These are phyloP conservation scores for Beauveria brongniartii DNA, from an alignment of 2,329 filamentous ascomycete genomes.

Conservation along the genomic window DNA sequence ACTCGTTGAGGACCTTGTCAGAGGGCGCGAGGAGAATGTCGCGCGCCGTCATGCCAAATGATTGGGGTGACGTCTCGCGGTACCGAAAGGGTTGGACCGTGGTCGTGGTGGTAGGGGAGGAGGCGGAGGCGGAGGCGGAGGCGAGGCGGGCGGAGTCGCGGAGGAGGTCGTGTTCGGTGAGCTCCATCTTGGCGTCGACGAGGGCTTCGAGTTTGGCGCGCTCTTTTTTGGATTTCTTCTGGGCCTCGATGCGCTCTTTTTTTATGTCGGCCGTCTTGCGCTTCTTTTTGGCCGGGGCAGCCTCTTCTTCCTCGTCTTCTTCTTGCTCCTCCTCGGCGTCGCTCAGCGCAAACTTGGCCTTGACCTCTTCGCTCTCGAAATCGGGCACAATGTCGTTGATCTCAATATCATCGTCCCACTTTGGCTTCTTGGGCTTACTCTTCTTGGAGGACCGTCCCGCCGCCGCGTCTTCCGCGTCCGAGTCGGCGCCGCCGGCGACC, in stretches of 20 bases:
- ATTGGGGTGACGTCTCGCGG: slow-evolving; percentile 83
- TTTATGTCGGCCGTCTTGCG: slow-evolving; percentile 54
- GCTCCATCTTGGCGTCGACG: slow-evolving; percentile 71
- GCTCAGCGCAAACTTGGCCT: slow-evolving; percentile 47
- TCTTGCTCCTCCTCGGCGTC: slow-evolving; percentile 31
- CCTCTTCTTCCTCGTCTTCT: slow-evolving; percentile 32
- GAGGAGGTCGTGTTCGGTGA: slow-evolving; percentile 57
- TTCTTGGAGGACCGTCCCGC: slow-evolving; percentile 49
- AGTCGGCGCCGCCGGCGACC: slow-evolving; percentile 52
- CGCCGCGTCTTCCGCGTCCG: slow-evolving; percentile 35
- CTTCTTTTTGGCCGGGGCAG: slow-evolving; percentile 44
- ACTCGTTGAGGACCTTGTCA: slow-evolving; percentile 80
- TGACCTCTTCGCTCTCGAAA: slow-evolving; percentile 59
- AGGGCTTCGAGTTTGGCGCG: slow-evolving; percentile 77
- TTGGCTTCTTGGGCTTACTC: slow-evolving; percentile 48
- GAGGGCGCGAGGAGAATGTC: slow-evolving; percentile 87
- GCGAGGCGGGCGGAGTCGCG: slow-evolving; percentile 35
- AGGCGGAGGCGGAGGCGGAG: slow-evolving; percentile 14
- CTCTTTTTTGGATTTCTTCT: slow-evolving; percentile 72
- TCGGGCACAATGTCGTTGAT: slow-evolving; percentile 88
- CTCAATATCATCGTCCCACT: slow-evolving; percentile 95
- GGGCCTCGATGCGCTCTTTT: slow-evolving; percentile 46
- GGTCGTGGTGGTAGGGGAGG: not conserved
- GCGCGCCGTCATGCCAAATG: slow-evolving; percentile 79
- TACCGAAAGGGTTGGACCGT: slow-evolving; percentile 61